Base-by-base conservation (phyloP, 331 rosid genomes). In the Cucumis variabilis region DNA sequence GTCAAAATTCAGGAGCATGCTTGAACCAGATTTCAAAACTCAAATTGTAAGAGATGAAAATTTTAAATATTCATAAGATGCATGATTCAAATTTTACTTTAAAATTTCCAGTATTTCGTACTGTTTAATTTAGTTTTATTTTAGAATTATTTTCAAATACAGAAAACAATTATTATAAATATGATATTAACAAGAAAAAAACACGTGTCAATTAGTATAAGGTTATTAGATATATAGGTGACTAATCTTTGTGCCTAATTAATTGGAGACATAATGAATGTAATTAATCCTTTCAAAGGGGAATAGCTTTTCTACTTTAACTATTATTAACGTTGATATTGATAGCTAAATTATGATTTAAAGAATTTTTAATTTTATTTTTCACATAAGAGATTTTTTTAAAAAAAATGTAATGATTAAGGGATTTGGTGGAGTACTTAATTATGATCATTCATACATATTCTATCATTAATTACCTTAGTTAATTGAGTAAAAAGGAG, bases 381-480 rank as follows among this genome's bases (percentile, higher is more conserved):
- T 1, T 5, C 5, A 48, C 50, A 6, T n/a, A 48, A 37, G 44
- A 37, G 9, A 3, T 24, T 6, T 25, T 24, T 68, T 25, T 69
- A 33, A 33, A 33, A 33, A 37, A 37, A 24, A 78, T 13, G 84
- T 51, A 79, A 79, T 79, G 84, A 79, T 79, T 79, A 53, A 81
- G 70, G 70, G 53, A 58, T 28, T 81, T 81, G 85, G 85, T 81
- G 85, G 85, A 80, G 50, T 80, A 58, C 50, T 80, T 55, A 27
- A 27, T 80, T 80, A 28, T 20, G 48, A 28, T 55, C 28, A 53
- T 55, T 27, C 69, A 80, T 55, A 80, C 30, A 33, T 80, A 80
- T 80, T 80, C 55, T 27, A 80, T 80, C 53, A 81, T 81, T 81
- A 81, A 81, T 81, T 81, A 81, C 85, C 70, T 11, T n/a, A 30